Conservation (phyloP, 2,329 filamentous ascomycete species). For the Fusarium oxysporum region DNA sequence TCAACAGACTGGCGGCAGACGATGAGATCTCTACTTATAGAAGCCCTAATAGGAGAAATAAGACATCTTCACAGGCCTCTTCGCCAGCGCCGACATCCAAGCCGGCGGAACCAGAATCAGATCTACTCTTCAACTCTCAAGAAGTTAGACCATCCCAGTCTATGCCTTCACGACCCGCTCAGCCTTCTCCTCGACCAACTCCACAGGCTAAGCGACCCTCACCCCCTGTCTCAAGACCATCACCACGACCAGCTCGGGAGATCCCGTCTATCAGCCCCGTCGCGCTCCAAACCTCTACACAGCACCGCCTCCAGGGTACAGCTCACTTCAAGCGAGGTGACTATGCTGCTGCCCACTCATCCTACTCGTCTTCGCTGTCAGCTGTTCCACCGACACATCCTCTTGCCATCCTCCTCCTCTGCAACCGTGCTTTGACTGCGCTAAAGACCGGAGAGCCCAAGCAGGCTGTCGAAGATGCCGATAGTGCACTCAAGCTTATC, state of each 20-base stretch:
- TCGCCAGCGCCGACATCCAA: slow-evolving; percentile 57
- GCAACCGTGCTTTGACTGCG: slow-evolving; percentile 89
- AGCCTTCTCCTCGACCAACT: slow-evolving; percentile 55
- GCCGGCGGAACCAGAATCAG: slow-evolving; percentile 60
- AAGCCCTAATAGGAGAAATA: slow-evolving; percentile 85
- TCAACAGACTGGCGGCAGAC: slow-evolving; percentile 80
- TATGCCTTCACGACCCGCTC: slow-evolving; percentile 53
- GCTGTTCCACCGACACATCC: slow-evolving; percentile 84
- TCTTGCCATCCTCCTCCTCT: slow-evolving; percentile 86
- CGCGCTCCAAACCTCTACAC: slow-evolving; percentile 79
- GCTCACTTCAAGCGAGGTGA: slow-evolving; percentile 95
- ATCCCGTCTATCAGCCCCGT: slow-evolving; percentile 76
- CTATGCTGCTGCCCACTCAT: slow-evolving; percentile 85
- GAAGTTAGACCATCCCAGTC: slow-evolving; percentile 51
- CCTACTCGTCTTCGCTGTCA: slow-evolving; percentile 81
- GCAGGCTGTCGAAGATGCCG: slow-evolving; percentile 85
- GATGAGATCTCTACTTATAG: slow-evolving; percentile 89
- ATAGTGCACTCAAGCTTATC: slow-evolving; percentile 82
- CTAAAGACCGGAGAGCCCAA: slow-evolving; percentile 94
- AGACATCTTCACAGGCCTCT: slow-evolving; percentile 59
- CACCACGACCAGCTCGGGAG: slow-evolving; percentile 64
- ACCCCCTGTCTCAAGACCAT: slow-evolving; percentile 54
- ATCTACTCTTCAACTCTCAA: slow-evolving; percentile 70
- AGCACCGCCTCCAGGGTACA: slow-evolving; percentile 82
- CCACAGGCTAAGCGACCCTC: slow-evolving; percentile 49